Conservation (phyloP, 2,329 filamentous ascomycete genomes). For the Neopestalotiopsis sp. region DNA sequence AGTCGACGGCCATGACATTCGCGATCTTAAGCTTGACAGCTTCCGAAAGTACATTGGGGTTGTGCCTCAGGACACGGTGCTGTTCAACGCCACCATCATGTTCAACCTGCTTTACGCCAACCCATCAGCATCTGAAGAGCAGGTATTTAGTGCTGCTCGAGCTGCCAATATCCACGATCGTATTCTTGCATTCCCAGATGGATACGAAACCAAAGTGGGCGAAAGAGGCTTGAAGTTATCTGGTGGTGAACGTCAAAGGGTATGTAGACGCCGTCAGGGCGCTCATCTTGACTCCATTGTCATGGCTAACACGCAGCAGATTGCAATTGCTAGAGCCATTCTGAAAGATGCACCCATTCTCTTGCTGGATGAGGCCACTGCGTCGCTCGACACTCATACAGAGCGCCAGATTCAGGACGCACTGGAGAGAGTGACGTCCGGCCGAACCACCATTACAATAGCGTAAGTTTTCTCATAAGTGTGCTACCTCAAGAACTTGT, state of each 20-base stretch:
- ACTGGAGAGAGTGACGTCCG: slow-evolving; percentile 51
- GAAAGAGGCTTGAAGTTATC: slow-evolving; percentile 47
- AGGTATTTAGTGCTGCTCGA: slow-evolving; percentile 59
- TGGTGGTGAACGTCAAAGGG: slow-evolving; percentile 65
- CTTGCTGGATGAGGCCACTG: slow-evolving; percentile 75
- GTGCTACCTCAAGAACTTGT: neutral
- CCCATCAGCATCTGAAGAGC: slow-evolving; percentile 58
- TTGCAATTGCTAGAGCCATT: slow-evolving; percentile 68
- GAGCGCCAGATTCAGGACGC: slow-evolving; percentile 63
- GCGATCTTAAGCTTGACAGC: slow-evolving; percentile 46
- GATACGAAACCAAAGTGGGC: slow-evolving; percentile 37
- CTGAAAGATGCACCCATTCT: slow-evolving; percentile 74
- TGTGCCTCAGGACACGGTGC: slow-evolving; percentile 60
- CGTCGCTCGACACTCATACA: slow-evolving; percentile 68
- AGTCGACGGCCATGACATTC: slow-evolving; percentile 63
- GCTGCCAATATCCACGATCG: slow-evolving; percentile 65
- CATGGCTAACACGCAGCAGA: slow-evolving; percentile 27
- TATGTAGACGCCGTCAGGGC: slow-evolving; percentile 31
- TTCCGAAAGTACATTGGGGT: slow-evolving; percentile 60
- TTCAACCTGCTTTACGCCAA: slow-evolving; percentile 65
- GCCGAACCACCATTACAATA: slow-evolving; percentile 59
- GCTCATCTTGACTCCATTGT: neutral
- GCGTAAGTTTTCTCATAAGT: slow-evolving; percentile 40
- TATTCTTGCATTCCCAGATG: slow-evolving; percentile 58
- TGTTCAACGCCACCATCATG: slow-evolving; percentile 65